Conservation (phyloP, 2,329 filamentous ascomycete species). For the Fusarium sp. region DNA sequence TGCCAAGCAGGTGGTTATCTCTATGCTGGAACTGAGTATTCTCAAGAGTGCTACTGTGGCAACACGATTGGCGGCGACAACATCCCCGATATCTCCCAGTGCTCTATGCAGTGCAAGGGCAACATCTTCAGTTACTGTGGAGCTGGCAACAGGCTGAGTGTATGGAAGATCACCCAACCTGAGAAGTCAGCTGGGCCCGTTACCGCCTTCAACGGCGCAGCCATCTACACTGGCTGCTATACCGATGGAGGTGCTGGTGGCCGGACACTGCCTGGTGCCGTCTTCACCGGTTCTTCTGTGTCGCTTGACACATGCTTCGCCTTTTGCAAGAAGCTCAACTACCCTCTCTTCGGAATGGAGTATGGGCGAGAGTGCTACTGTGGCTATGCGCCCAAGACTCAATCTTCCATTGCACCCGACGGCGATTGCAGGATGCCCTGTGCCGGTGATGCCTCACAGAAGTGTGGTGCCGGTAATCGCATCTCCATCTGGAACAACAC, state of each 20-base stretch:
- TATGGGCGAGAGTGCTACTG: slow-evolving; percentile 40
- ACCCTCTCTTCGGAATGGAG: slow-evolving; percentile 40
- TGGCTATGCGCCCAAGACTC: slow-evolving; percentile 26
- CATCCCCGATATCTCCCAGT: slow-evolving; percentile 35
- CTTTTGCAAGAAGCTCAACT: slow-evolving; percentile 39
- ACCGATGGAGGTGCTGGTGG: slow-evolving; percentile 40
- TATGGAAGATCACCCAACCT: slow-evolving; percentile 35
- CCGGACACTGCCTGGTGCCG: slow-evolving; percentile 29
- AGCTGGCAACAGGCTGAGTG: slow-evolving; percentile 38
- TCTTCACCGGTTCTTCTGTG: slow-evolving; percentile 32
- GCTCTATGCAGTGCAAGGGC: slow-evolving; percentile 44
- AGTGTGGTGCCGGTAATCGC: slow-evolving; percentile 33
- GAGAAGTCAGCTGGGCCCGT: slow-evolving; percentile 26
- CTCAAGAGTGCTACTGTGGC: slow-evolving; percentile 50
- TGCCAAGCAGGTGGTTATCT: slow-evolving; percentile 46
- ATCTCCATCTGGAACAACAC: slow-evolving; percentile 41
- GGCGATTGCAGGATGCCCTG: slow-evolving; percentile 38
- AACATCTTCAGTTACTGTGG: slow-evolving; percentile 41
- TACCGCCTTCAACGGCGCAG: slow-evolving; percentile 28
- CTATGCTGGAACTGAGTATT: slow-evolving; percentile 53
- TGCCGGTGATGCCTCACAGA: slow-evolving; percentile 28
- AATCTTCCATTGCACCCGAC: slow-evolving; percentile 28
- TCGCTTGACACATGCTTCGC: slow-evolving; percentile 36
- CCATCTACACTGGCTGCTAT: slow-evolving; percentile 33
- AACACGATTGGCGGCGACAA: slow-evolving; percentile 33